Percentiles rank a stretch among this genome's conserved stretches.
Conservation (phyloP, 352 stramenopile genomes). For the Blastocystis sp. region DNA sequence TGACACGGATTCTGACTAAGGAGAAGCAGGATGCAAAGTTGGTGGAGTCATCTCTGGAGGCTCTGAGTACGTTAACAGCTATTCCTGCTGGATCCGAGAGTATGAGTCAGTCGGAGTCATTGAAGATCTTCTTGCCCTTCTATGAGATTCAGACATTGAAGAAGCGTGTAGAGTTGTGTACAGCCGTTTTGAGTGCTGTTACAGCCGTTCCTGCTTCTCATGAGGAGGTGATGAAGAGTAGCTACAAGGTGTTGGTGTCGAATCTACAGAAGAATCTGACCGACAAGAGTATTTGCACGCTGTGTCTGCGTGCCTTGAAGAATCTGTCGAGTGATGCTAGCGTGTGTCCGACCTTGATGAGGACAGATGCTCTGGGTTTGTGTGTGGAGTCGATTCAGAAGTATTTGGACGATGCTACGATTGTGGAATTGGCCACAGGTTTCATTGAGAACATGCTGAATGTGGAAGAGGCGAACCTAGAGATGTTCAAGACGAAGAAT, state of each 20-base stretch:
- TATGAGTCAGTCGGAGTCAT: constrained; percentile 7
- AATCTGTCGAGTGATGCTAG: constrained; percentile 5
- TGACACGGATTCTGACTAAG: constrained; percentile 49
- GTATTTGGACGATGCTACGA: constrained; percentile 11
- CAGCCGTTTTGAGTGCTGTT: neutral
- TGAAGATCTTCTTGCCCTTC: constrained; percentile 30
- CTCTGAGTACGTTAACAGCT: neutral
- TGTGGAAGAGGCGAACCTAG: neutral
- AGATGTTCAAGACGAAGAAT: neutral
- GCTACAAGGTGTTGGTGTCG: neutral
- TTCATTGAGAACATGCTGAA: constrained; percentile 62
- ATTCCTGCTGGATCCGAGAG: constrained; percentile 16
- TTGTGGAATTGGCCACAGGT: constrained; percentile 30
- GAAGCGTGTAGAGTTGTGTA: constrained; percentile 24
- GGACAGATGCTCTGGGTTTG: constrained; percentile 12
- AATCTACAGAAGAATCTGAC: constrained; percentile 27
- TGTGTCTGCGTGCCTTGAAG: neutral
- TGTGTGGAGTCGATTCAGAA: neutral
- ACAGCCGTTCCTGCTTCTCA: constrained; percentile 38
- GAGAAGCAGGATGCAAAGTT: constrained; percentile 5
- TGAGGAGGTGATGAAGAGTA: constrained; percentile 17
- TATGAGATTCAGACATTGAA: neutral
- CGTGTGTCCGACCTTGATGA: neutral
- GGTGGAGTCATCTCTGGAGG: constrained; percentile 39
- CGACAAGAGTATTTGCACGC: neutral